Evolutionary conservation across 208 protist genomes (phyloP).

Genomic region (Naegleria gruberi): DNA sequence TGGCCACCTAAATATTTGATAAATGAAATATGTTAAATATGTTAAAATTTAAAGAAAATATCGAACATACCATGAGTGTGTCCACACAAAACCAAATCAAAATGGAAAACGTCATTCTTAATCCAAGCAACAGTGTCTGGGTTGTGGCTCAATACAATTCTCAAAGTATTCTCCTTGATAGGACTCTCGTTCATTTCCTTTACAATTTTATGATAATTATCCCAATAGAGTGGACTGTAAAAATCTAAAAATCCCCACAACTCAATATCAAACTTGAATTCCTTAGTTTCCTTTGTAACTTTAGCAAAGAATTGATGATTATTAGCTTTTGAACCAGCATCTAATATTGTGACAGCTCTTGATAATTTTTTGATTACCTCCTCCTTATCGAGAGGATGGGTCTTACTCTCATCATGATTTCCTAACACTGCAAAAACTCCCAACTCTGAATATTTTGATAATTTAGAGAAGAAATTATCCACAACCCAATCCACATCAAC

Average conservation of each 20-base stretch:
- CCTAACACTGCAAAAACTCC: background rate
- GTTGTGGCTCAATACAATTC: background rate
- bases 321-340: background rate
- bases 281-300: background rate
- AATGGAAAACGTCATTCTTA: background rate
- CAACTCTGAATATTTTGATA: background rate
- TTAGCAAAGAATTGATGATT: background rate
- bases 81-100: background rate
- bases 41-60: too few species aligned
- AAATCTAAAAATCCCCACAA: background rate
- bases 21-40: too few species aligned
- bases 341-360: background rate
- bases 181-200: background rate
- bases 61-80: background rate
- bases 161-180: background rate
- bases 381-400: background rate
- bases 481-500: background rate
- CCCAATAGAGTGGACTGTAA: background rate
- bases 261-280: background rate
- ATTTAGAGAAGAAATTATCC: background rate
- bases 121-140: background rate
- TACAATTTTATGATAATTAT: constrained; percentile 1
- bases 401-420: background rate
- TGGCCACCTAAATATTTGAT: too few species aligned
- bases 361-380: background rate